Evolutionary conservation across 306 rosid genomes (phyloP).

Genomic region (Lathyrus tuberosus): DNA sequence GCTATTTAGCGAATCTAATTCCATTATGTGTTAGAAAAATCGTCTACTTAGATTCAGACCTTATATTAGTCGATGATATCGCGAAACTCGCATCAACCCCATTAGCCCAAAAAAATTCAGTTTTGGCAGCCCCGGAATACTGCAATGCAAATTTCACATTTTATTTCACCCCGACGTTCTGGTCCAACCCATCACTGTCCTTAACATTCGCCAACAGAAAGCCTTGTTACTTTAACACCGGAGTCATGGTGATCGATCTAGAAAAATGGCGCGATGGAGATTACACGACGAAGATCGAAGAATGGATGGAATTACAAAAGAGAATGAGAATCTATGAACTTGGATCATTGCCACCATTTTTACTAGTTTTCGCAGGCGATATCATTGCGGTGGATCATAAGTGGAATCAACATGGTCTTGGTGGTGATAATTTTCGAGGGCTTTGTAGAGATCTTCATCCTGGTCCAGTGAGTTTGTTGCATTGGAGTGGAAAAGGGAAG

Average conservation of each 20-base stretch:
- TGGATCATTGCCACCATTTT: slow-evolving; percentile 86
- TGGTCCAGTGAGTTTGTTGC: slow-evolving; percentile 86
- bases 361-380: slow-evolving; percentile 78
- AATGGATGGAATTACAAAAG: slow-evolving; percentile 96
- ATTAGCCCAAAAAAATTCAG: slow-evolving; percentile 33
- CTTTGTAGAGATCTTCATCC: slow-evolving; percentile 81
- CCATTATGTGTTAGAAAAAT: slow-evolving; percentile 71
- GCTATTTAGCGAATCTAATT: slow-evolving; percentile 65
- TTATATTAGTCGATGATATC: slow-evolving; percentile 85
- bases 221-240: slow-evolving; percentile 90
- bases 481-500: slow-evolving; percentile 99
- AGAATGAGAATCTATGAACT: slow-evolving; percentile 78
- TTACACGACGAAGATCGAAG: slow-evolving; percentile 74
- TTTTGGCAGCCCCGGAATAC: slow-evolving; percentile 89
- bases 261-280: slow-evolving; percentile 78
- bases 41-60: slow-evolving; percentile 93
- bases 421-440: slow-evolving; percentile 85
- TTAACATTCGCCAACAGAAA: slow-evolving; percentile 63
- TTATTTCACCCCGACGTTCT: slow-evolving; percentile 73
- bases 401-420: slow-evolving; percentile 95
- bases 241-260: slow-evolving; percentile 95
- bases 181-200: slow-evolving; percentile 84
- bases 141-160: slow-evolving; percentile 93
- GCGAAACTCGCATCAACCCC: slow-evolving; percentile 70
- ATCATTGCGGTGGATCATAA: slow-evolving; percentile 78